phyloP scores from a whole-genome alignment of 352 stramenopile species.

The Phytophthora uliginosa region DNA sequence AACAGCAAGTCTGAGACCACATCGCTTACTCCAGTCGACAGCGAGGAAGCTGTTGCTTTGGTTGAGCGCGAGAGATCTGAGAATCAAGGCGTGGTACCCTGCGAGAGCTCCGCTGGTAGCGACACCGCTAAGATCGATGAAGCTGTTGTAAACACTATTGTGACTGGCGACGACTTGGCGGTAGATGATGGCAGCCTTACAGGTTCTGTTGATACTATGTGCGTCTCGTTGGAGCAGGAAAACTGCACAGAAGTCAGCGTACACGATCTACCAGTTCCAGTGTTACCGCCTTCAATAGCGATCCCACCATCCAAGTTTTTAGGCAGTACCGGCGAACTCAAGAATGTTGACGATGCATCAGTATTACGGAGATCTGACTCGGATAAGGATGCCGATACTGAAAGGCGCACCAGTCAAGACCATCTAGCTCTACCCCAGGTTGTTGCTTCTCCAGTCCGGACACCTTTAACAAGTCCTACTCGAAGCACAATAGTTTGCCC shows the following conservation, averaged over 20 bases:
- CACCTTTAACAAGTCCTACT: background rate
- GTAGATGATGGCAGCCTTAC: background rate
- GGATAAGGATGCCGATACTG: background rate
- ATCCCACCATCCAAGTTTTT: background rate
- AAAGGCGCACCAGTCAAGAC: background rate
- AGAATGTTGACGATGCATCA: background rate
- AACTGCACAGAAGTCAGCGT: background rate
- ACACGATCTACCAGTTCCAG: background rate
- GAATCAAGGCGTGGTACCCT: background rate
- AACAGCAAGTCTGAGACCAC: background rate
- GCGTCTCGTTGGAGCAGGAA: background rate
- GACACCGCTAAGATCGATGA: background rate
- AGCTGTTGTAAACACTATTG: background rate
- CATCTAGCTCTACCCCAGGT: background rate
- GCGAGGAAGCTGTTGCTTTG: background rate
- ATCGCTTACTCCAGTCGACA: background rate
- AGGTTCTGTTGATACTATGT: background rate
- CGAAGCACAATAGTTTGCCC: slow-evolving; percentile 23
- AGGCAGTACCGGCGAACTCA: background rate
- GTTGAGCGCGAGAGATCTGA: background rate
- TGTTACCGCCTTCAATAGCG: background rate
- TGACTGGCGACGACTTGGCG: background rate
- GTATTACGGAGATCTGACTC: background rate
- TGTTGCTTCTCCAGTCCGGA: background rate
- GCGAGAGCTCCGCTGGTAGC: background rate